These are phyloP conservation scores for Hebeloma cylindrosporum DNA, from an alignment of 768 basidiomycete genomes.

Conservation along the genomic window DNA sequence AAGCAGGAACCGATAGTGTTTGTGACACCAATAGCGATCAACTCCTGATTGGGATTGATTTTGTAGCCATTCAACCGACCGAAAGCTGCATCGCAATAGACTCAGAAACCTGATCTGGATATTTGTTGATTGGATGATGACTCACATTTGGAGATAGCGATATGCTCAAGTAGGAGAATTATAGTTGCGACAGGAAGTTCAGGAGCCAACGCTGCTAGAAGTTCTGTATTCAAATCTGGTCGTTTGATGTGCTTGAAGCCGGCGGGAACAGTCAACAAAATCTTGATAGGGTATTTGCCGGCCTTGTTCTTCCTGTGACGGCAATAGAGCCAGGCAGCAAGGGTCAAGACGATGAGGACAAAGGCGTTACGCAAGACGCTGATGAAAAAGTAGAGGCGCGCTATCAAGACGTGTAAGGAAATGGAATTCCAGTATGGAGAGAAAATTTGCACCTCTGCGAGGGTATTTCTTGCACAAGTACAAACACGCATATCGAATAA, in stretches of 20 bases:
- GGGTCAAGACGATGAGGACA: conserved; percentile 82
- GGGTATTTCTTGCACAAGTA: conserved; percentile 59
- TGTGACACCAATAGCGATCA: conserved; percentile 97
- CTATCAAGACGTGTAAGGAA: conserved; percentile 30
- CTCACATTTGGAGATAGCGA: conserved; percentile 93
- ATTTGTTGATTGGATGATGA: conserved; percentile 1
- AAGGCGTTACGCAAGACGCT: conserved; percentile 81
- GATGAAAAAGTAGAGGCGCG: conserved; percentile 74
- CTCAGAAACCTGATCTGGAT: neutral
- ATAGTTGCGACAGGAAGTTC: conserved; percentile 86
- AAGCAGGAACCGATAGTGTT: conserved; percentile 91
- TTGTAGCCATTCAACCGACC: conserved; percentile 95
- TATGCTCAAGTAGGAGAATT: conserved; percentile 91
- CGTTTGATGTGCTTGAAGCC: conserved; percentile 68
- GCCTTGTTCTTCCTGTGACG: conserved; percentile 54
- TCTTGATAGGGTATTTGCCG: conserved; percentile 81
- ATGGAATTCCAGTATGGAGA: neutral
- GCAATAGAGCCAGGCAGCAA: conserved; percentile 85
- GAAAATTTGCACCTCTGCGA: conserved; percentile 48
- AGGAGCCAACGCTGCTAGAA: conserved; percentile 68
- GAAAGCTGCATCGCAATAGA: conserved; percentile 58
- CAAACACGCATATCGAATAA: conserved; percentile 59
- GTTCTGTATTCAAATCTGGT: conserved; percentile 38
- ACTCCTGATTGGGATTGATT: conserved; percentile 90
- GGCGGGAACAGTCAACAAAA: conserved; percentile 79